A percentile compares a stretch with the other conserved stretches of the same genome.
Conservation (phyloP, 768 basidiomycete species). For the Tricholoma sp. region DNA sequence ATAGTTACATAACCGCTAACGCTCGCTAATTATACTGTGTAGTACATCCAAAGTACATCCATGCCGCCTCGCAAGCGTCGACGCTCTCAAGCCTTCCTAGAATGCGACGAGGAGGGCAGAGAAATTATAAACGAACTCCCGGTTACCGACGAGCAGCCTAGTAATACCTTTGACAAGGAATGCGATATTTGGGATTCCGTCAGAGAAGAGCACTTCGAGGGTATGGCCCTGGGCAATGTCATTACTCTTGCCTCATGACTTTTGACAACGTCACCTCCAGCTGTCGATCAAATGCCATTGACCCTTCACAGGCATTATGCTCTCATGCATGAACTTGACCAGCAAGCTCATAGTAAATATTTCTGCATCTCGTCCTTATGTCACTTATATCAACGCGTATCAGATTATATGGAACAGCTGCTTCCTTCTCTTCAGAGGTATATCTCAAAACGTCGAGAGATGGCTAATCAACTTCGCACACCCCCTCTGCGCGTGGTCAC, state of each 20-base stretch:
- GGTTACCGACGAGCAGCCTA: slow-evolving; percentile 14
- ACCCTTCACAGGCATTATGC: slow-evolving; percentile 67
- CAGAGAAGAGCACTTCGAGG: slow-evolving; percentile 77
- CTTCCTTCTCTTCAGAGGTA: slow-evolving; percentile 45
- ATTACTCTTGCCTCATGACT: not conserved
- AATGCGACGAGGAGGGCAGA: slow-evolving; percentile 18
- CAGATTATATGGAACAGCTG: slow-evolving; percentile 37
- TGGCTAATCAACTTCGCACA: not conserved
- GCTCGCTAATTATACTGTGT: no score
- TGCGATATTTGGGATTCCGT: slow-evolving; percentile 69
- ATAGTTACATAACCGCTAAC: not conserved
- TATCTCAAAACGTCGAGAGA: slow-evolving; percentile 23
- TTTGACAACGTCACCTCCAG: slow-evolving; percentile 29
- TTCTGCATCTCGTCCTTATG: slow-evolving; percentile 7
- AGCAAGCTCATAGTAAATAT: slow-evolving; percentile 50
- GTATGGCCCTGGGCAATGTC: slow-evolving; percentile 26
- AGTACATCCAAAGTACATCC: no score
- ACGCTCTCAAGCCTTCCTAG: slow-evolving; percentile 36
- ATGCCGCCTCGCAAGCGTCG: slow-evolving; percentile 44
- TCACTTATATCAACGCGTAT: slow-evolving; percentile 1
- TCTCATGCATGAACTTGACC: slow-evolving; percentile 69
- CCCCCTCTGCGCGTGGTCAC: not conserved
- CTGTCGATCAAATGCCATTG: slow-evolving; percentile 74
- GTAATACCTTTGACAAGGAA: slow-evolving; percentile 41
- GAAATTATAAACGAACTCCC: not conserved